Evolutionary conservation across 257 asterid species (phyloP).

Genomic region (Pogostemon cablin): DNA sequence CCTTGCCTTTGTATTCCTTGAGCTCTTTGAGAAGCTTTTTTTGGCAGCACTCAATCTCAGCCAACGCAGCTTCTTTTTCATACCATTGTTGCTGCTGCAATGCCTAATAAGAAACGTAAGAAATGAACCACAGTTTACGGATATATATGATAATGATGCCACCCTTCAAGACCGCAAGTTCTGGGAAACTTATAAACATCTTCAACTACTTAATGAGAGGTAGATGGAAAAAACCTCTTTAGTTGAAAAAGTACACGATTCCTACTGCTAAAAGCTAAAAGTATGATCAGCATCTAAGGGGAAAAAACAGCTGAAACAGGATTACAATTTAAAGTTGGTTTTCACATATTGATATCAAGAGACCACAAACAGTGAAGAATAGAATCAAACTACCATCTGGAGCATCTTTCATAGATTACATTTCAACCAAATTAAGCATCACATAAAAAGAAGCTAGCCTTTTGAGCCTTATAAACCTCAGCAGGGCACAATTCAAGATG

Average conservation of each 20-base stretch:
- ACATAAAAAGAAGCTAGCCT: neutral
- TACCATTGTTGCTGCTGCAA: constrained; percentile 88
- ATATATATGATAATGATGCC: neutral
- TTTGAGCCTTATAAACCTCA: neutral
- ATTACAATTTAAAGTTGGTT: no score
- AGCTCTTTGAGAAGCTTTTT: constrained; percentile 76
- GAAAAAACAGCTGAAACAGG: no score
- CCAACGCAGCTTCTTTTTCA: constrained; percentile 78
- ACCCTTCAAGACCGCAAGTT: neutral
- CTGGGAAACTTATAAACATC: neutral
- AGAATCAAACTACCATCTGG: neutral
- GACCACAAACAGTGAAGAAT: no score
- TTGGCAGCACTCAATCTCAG: constrained; percentile 77
- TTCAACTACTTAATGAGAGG: neutral
- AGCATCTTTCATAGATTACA: neutral
- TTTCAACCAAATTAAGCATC: neutral
- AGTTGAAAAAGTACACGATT: no score
- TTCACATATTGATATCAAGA: no score
- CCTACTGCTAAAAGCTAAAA: no score
- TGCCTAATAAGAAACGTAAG: constrained; percentile 44
- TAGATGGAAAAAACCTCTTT: neutral
- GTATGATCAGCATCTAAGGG: no score
- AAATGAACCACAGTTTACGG: neutral
- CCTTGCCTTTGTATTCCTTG: constrained; percentile 83
- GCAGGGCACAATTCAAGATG: neutral